Evolutionary conservation across 1,139 yeast genomes (phyloP), one percentile per base, ranked within the genome.

Genomic region (Scheffersomyces stambukii): DNA sequence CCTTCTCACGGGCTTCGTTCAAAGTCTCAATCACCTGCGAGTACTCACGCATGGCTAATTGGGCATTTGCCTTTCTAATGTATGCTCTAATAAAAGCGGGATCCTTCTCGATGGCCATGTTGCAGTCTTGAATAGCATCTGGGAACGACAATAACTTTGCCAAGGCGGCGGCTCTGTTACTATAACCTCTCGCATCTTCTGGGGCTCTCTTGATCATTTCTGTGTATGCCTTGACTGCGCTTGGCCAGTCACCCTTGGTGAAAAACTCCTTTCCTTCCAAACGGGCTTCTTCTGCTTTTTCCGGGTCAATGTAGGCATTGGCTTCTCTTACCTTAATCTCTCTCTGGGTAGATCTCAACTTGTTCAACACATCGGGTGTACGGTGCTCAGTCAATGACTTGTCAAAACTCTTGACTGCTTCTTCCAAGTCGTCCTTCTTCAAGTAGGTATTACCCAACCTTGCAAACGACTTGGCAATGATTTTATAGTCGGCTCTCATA

Each of bases 171-270:
- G 99, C 98, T 62, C 98, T 83, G 66, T 93, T 93, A 25, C 95
- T 88, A 60, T 89, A 93, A 32, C 97, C 98, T 60, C 96, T 79
- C 19, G 95, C 94, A 59, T 93, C 98, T 35, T 80, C 78, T 35
- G 99, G 99, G 3, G 93, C 89, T 55, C 99, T 82, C 65, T 88
- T 85, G 49, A 89, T 71, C 86, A 93, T 91, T 62, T 93, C 98
- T 29, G 94, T 70, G 63, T 93, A 93, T 8, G 95, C 81, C 57
- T 84, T 84, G 32, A 93, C 96, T 19, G 98, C 97, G 43, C 71
- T 82, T 40, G 98, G 97, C 96, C 96, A 89, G 60, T 91, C 95
- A 24, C 86, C 93, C 48, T 83, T 81, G 42, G 83, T 77, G 71
- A 93, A 93, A 50, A 60, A 77, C 23, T 83, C 93, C 56, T 85